Evolutionary conservation across 2,329 filamentous ascomycete species (phyloP), one percentile per base, ranked within the genome.

Genomic region (Mycosphaerella sp.): DNA sequence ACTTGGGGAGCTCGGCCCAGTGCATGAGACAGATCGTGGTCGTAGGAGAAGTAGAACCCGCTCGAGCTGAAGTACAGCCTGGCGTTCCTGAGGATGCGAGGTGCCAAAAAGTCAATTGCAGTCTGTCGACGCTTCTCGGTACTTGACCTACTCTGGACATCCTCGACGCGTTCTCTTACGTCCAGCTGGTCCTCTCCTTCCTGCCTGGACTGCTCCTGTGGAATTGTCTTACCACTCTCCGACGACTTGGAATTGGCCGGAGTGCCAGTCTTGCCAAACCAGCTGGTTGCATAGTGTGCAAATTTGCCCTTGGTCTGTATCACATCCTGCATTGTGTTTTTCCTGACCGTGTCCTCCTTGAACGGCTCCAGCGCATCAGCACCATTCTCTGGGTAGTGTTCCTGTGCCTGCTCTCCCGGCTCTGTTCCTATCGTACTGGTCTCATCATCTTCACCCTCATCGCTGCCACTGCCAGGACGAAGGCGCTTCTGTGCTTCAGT

Each of bases 21-120:
- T 51, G 80, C 83, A 53, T 85, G 81, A 0, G 93, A 97, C 48
- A 98, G 81, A 68, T 98, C 91, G 67, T 92, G 80, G 60, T 98
- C 93, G 69, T 98, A 96, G 0, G 91, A 91, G 70, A 92, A 98
- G 75, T 86, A 97, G 70, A 96, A 97, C 69, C 89, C 96, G 59
- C 80, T 80, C 0, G 84, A 80, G 1, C 87, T 84, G 66, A 96
- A 92, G 56, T 95, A 81, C 52, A 97, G 81, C 66, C 88, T 88
- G 1, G 89, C 85, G 32, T 88, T 95, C 40, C 86, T 81, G 41
- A 98, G 71, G 39, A 97, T 77, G 66, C 95, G 95, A 1, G 92
- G 92, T 9, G 95, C 75, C 32, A 97, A 72, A 21, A 64, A 64
- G n/a, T 67, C 64, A 34, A 68, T 62, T 4, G 60, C 62, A 17